Evolutionary conservation across 2,329 filamentous ascomycete genomes (phyloP), one percentile per base, ranked within the genome.

Genomic region (Cyphellophora attinorum): DNA sequence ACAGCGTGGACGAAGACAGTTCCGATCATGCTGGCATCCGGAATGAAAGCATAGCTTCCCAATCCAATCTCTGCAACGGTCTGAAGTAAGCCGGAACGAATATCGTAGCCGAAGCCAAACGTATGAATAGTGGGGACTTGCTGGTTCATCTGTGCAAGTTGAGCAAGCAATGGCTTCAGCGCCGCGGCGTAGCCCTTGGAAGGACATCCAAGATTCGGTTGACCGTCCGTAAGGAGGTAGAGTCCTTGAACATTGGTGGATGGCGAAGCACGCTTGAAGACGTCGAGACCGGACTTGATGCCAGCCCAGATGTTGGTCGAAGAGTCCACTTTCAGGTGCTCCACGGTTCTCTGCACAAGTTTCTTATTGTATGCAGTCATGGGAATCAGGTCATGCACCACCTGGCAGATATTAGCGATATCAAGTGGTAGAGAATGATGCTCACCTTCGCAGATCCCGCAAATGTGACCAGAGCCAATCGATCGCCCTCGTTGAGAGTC

Each of bases 1-100:
- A 77, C 63, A 2, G 75, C 71, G 45, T 79, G 72, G 3, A 76
- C 62, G 40, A 79, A 77, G 3, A 75, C 71, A 3, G 74, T 78
- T 3, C 51, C 41, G 39, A 79, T 70, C 72, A 79, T 76, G 39
- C 72, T 70, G 0, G 70, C 65, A 35, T 79, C 74, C 0, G 73
- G 69, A 12, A 79, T 78, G 42, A 77, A 79, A 6, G 70, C 59
- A 38, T 74, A 79, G 49, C 67, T 73, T 2, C 75, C 75, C 3
- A 64, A 58, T 0, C 70, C 66, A 31, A 70, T 55, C 46, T 78
- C 73, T 2, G 74, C 66, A 30, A 79, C 72, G 2, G 72, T 72
- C 53, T 75, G 74, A 35, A 79, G 58, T 12, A 78, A 55, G 0
- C 67, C 70, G 0, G 74, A 72, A 5, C 53, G 49, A 19, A 73